Base-by-base conservation (phyloP, 2,329 filamentous ascomycete genomes). In the Phaeosphaeriaceae sp. region DNA sequence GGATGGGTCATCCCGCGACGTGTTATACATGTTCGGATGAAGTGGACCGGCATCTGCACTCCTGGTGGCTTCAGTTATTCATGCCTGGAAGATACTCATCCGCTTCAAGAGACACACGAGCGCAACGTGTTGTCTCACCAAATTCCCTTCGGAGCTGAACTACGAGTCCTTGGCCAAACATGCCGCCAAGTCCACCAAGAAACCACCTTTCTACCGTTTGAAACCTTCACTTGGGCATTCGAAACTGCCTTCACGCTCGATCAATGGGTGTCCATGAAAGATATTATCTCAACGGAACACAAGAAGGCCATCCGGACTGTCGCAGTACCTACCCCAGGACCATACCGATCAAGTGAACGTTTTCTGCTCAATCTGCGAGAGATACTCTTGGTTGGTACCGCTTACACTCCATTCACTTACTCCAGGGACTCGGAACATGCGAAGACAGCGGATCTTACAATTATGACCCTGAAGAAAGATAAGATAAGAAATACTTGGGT, bases 171-270 rank as follows among this genome's bases (percentile, higher is more conserved):
- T 3, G 47, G 21, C n/a, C 47, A 24, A 10, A 50, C 57, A 9
- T 65, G 59, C 44, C 53, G 42, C 7, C 54, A 60, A 33, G 56
- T 61, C 40, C 41, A 46, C n/a, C 41, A 55, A 15, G 57, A 65
- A n/a, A 57, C 54, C 17, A 41, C 45, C 1, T 20, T 46, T 2
- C 24, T 65, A 1, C 59, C 57, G 1, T 60, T 62, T 48, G 45
- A 57, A 3, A 31, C 51, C 15, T 62, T 53, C 47, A 45, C 52
- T 1, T 62, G 59, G 59, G 50, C 59, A 1, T 65, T 65, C 33
- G 57, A 62, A 36, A 54, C 49, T 13, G 52, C 57, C 3, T 65
- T 58, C n/a, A 62, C 57, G 7, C 42, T 65, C n/a, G 62, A 65
- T 27, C 59, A 60, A 25, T 64, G 56, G 25, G 49, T 64, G 17